Conservation (phyloP, 495 filamentous ascomycete species). For the Emericellopsis terricola region DNA sequence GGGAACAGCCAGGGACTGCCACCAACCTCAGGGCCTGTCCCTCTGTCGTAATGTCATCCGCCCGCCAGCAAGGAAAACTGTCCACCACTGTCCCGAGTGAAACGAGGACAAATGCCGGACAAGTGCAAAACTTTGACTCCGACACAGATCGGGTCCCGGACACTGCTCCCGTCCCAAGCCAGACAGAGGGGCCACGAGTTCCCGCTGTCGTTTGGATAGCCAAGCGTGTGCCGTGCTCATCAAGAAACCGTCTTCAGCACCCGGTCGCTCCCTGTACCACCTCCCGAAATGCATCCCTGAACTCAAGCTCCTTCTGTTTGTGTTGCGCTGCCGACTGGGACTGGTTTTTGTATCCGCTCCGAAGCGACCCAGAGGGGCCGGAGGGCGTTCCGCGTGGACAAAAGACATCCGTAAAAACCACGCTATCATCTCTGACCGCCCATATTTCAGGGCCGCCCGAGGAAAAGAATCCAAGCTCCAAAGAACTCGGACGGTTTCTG, state of each 20-base stretch:
- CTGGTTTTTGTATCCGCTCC: slow-evolving; percentile 82
- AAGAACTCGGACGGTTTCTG: slow-evolving; percentile 25
- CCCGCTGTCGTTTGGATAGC: too few species aligned
- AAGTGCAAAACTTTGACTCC: slow-evolving; percentile 92
- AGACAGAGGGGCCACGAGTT: slow-evolving; percentile 4
- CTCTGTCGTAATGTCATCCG: slow-evolving; percentile 10
- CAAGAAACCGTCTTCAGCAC: too few species aligned
- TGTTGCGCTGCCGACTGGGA: slow-evolving; percentile 63
- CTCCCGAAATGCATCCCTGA: too few species aligned
- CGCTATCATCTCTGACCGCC: slow-evolving; percentile 31
- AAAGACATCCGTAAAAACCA: slow-evolving; percentile 81
- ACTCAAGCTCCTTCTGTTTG: slow-evolving; percentile 47
- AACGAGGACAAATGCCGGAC: slow-evolving; percentile 38
- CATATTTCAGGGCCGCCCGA: slow-evolving; percentile 15
- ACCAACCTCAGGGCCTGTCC: slow-evolving; percentile 18
- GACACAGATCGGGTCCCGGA: slow-evolving; percentile 87
- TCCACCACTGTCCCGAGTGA: too few species aligned
- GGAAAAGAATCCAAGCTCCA: slow-evolving; percentile 14
- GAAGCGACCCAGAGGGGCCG: slow-evolving; percentile 13
- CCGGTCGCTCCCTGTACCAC: too few species aligned
- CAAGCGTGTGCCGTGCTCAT: too few species aligned
- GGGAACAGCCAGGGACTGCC: slow-evolving; percentile 27
- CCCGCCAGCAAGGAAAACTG: too few species aligned
- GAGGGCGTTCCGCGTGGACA: slow-evolving; percentile 54
- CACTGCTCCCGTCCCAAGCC: slow-evolving; percentile 9